Conservation (phyloP, 1,139 yeast genomes). For the Debaryomyces fabryi region DNA sequence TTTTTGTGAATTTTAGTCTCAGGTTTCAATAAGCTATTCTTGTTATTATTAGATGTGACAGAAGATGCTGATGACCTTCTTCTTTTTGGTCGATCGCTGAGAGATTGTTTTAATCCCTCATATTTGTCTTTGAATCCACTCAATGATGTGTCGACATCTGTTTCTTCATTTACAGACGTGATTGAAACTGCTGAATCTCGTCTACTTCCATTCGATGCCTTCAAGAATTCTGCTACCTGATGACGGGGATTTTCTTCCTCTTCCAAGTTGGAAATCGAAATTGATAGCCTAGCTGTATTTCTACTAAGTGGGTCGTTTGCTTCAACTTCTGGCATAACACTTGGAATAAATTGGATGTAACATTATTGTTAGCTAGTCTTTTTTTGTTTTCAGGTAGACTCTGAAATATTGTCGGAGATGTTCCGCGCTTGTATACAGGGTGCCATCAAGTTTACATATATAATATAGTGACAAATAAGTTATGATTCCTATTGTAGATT, state of each 20-base stretch:
- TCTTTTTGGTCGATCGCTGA: slow-evolving; percentile 28
- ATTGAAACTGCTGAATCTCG: slow-evolving; percentile 32
- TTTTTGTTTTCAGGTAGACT: not conserved
- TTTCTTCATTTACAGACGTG: slow-evolving; percentile 22
- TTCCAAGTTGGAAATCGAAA: slow-evolving; percentile 25
- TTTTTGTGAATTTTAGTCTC: slow-evolving; percentile 33
- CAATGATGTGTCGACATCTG: slow-evolving; percentile 12
- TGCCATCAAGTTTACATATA: not conserved
- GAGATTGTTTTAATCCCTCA: slow-evolving; percentile 9
- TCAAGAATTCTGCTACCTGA: slow-evolving; percentile 22
- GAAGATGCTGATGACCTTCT: slow-evolving; percentile 47
- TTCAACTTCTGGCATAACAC: slow-evolving; percentile 8
- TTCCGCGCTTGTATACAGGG: slow-evolving; percentile 1
- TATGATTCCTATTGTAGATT: not conserved
- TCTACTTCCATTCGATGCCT: slow-evolving; percentile 12
- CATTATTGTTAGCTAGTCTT: not conserved
- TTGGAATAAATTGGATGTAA: not conserved
- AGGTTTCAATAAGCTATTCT: slow-evolving; percentile 13
- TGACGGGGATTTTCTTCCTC: slow-evolving; percentile 19
- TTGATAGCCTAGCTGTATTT: slow-evolving; percentile 33
- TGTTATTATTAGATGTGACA: slow-evolving; percentile 13
- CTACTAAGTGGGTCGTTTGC: slow-evolving; percentile 24
- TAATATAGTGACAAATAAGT: not conserved
- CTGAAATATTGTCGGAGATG: not conserved
- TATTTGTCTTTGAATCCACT: slow-evolving; percentile 7